phyloP scores from a whole-genome alignment of 805 yeast genomes.

The Hanseniaspora singularis region DNA sequence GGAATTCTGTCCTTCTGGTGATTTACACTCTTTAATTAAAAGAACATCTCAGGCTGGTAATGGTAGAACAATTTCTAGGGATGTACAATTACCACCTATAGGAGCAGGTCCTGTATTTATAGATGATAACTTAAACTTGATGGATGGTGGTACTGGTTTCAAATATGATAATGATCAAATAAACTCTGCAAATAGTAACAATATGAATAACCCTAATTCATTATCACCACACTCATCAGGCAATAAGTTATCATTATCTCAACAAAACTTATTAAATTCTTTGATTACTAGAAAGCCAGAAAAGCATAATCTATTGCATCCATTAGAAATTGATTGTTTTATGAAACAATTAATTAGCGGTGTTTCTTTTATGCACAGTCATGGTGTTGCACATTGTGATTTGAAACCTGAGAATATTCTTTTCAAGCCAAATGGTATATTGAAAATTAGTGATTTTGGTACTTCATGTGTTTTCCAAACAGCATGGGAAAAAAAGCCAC shows the following conservation, averaged over 20 bases:
- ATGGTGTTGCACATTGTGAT: constrained; percentile 91
- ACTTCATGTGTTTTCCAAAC: constrained; percentile 83
- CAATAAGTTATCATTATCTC: constrained; percentile 5
- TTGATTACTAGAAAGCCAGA: constrained; percentile 14
- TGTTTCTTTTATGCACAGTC: constrained; percentile 70
- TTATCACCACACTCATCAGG: neutral
- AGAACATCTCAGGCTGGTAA: constrained; percentile 30
- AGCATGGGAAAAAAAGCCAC: constrained; percentile 72
- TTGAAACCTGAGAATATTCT: constrained; percentile 79
- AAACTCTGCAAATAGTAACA: no score
- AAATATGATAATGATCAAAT: neutral
- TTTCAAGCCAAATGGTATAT: constrained; percentile 51
- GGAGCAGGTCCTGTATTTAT: constrained; percentile 13
- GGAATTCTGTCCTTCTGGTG: constrained; percentile 89
- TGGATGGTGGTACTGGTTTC: constrained; percentile 15
- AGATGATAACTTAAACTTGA: constrained; percentile 12
- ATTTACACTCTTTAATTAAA: constrained; percentile 44
- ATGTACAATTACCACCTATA: constrained; percentile 9
- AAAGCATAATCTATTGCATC: constrained; percentile 31
- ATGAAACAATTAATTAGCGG: constrained; percentile 79
- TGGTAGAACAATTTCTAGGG: constrained; percentile 10
- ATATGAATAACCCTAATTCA: neutral
- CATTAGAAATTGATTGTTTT: constrained; percentile 73
- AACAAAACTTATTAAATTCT: constrained; percentile 22
- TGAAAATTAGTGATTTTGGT: constrained; percentile 77